Evolutionary conservation across 2,329 filamentous ascomycete genomes (phyloP), one percentile per base, ranked within the genome.

Genomic region (Xylariaceae sp.): DNA sequence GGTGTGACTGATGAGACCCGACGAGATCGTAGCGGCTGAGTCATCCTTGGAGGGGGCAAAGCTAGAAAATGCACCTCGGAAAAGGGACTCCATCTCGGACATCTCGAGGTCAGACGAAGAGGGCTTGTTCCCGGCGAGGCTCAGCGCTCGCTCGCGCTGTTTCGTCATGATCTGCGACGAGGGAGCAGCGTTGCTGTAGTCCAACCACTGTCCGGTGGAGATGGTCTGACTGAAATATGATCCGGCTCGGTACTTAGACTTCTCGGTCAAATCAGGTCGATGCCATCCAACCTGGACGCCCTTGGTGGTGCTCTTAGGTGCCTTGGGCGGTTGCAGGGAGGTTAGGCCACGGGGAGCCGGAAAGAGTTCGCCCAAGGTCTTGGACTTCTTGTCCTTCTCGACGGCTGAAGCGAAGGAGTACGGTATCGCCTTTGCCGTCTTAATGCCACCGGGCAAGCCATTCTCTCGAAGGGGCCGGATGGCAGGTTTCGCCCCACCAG

Each of bases 41-140:
- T 93, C 87, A 70, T 93, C 90, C 64, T 84, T 87, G 49, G 83
- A 86, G 0, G 90, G 90, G 5, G 90, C 90, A 70, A 93, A 93
- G 67, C 88, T 89, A 0, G 89, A 91, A 71, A 92, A 93, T 1
- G 87, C 89, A 52, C 88, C 85, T 26, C 89, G 82, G 68, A 93
- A 93, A 9, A 93, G 75, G 0, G 87, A 81, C 63, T 93, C 89
- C 73, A 91, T 84, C 69, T 89, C 88, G 2, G 84, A 82, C 64
- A 84, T 77, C 67, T 89, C 80, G 1, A 83, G 68, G 61, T 87
- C 84, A 1, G 75, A 74, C 4, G 77, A 72, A 2, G 81, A 81
- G 4, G 81, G 82, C 72, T 86, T 83, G 69, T 76, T 81, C 62
- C 80, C 87, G 41, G 75, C 86, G 67, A 83, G 77, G 65, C 88